Base-by-base conservation (phyloP, 2,329 filamentous ascomycete genomes). In the Sclerotinia sclerotiorum region DNA sequence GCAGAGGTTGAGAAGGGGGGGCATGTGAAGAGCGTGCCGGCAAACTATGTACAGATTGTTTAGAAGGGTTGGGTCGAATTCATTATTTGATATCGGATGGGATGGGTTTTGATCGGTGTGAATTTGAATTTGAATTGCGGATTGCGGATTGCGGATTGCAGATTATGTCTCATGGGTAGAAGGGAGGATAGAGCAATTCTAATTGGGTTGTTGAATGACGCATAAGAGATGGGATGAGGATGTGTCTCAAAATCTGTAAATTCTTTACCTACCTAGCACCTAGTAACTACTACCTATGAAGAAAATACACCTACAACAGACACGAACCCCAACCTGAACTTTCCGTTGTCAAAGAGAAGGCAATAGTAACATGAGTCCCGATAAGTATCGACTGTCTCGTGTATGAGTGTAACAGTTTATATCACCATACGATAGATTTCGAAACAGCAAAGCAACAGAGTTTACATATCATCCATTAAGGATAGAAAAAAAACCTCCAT, bases 1-100 rank as follows among this genome's bases (percentile, higher is more conserved):
- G 92, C 90, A 39, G 95, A 98, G 81, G 95, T 99, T 24, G 95
- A 98, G 82, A 93, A 92, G 79, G 93, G 92, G 24, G 94, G 94
- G 1, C 83, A 88, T 52, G 92, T 89, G 61, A 94, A 89, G 77
- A 97, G 93, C 78, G 95, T 99, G 66, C 95, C 95, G 57, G 94
- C 94, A 49, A 97, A 93, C 79, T 99, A 98, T 82, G 87, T 98
- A 69, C 90, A 93, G 80, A 86, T 67, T 69, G 75, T 74, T 27
- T 74, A 72, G 55, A 57, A 27, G 21, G 21, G 6, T 17, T 74
- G 71, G 55, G 42, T 24, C 13, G 24, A 21, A 42, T 46, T 32
- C 15, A 19, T 61, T 42, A 17, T 15, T 64, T 54, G 13, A 39
- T 17, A 24, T 39, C 13, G 29, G 29, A 4, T 27, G 11, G 60